Evolutionary conservation across 2,329 filamentous ascomycete species (phyloP).

Genomic region (Ampelomyces quisqualis): DNA sequence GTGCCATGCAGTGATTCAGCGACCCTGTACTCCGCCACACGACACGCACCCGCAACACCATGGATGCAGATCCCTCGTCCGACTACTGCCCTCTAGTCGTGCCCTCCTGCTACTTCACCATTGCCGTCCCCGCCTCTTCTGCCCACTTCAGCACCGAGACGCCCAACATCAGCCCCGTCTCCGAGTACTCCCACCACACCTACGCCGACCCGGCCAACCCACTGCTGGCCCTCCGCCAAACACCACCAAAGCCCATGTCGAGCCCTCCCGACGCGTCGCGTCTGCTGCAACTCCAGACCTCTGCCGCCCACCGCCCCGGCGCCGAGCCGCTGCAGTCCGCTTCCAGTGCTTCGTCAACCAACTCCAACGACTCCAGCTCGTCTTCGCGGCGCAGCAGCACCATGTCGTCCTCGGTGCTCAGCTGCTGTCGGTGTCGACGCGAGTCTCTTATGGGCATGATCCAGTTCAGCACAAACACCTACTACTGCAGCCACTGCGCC

Average conservation of each 20-base stretch:
- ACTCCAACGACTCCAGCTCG: conserved; percentile 6
- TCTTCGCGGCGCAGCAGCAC: conserved; percentile 16
- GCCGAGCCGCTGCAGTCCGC: conserved; percentile 28
- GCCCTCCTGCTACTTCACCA: conserved; percentile 39
- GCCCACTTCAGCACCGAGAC: conserved; percentile 40
- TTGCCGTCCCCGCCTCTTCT: conserved; percentile 18
- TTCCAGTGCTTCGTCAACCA: conserved; percentile 8
- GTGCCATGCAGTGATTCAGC: conserved; percentile 11
- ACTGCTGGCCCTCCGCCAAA: conserved; percentile 35
- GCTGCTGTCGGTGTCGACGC: conserved; percentile 42
- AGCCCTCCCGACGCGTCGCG: conserved; percentile 34
- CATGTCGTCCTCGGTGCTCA: conserved; percentile 20
- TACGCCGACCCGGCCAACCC: conserved; percentile 38
- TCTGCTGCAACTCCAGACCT: conserved; percentile 44
- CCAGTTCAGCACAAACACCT: conserved; percentile 43
- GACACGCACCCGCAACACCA: conserved; percentile 13
- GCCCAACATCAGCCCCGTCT: conserved; percentile 23
- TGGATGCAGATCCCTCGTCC: conserved; percentile 15
- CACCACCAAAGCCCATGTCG: conserved; percentile 22
- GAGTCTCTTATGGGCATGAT: conserved; percentile 37
- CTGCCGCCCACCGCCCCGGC: conserved; percentile 38
- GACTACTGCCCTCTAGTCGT: conserved; percentile 11
- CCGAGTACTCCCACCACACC: conserved; percentile 26
- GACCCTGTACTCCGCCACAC: conserved; percentile 8
- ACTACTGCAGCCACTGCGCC: conserved; percentile 47